These are phyloP conservation scores for Groenewaldozyma sp. DNA, from an alignment of 1,139 yeast genomes.

Conservation along the genomic window DNA sequence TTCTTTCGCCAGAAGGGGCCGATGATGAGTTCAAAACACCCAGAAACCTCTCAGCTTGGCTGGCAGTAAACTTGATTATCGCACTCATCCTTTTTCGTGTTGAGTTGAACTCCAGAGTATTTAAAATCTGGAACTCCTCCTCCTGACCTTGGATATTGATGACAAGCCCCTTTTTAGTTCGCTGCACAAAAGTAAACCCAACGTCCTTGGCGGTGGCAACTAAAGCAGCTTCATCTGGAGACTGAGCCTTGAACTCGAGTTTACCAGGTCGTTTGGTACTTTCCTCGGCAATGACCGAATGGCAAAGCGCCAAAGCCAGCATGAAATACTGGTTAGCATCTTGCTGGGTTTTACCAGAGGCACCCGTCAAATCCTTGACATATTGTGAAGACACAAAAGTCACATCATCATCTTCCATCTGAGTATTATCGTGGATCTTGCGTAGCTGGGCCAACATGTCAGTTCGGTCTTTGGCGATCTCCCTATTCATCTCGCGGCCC, in stretches of 20 bases:
- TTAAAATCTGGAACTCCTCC: constrained; percentile 63
- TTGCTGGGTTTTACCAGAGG: constrained; percentile 47
- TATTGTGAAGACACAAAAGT: constrained; percentile 73
- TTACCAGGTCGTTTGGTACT: constrained; percentile 47
- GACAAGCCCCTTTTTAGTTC: constrained; percentile 62
- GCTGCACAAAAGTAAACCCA: constrained; percentile 72
- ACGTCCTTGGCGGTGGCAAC: constrained; percentile 90
- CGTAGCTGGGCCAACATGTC: constrained; percentile 54
- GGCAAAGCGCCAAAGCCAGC: constrained; percentile 84
- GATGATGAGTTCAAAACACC: constrained; percentile 26
- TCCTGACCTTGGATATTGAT: constrained; percentile 68
- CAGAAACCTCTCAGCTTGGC: constrained; percentile 17
- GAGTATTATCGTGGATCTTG: constrained; percentile 43
- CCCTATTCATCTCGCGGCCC: constrained; percentile 49
- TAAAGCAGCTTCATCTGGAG: constrained; percentile 97
- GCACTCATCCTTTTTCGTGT: constrained; percentile 96
- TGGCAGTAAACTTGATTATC: constrained; percentile 54
- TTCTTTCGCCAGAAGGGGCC: constrained; percentile 34
- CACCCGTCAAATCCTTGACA: constrained; percentile 45
- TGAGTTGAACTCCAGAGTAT: constrained; percentile 78
- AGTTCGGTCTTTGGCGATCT: constrained; percentile 53
- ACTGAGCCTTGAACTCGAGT: constrained; percentile 75
- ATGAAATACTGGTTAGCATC: constrained; percentile 65
- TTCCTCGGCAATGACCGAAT: constrained; percentile 78
- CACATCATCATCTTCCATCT: constrained; percentile 52